Base-by-base conservation (phyloP, 495 filamentous ascomycete species). In the Sphaerosporella brunnea region DNA sequence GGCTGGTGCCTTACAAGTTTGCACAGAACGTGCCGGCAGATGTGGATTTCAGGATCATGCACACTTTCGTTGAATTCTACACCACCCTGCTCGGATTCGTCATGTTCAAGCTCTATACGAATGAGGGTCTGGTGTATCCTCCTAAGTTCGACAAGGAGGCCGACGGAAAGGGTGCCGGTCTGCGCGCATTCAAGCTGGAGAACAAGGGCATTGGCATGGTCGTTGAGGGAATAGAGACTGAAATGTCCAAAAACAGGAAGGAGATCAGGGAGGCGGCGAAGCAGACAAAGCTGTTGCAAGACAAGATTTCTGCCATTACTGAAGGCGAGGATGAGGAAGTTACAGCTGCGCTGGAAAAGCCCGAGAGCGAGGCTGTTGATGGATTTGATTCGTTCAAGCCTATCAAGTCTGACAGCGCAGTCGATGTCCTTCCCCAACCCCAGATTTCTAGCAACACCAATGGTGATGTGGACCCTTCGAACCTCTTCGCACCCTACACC, bases 1-100 rank as follows among this genome's bases (percentile, higher is more conserved):
- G 90, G 90, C 69, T 97, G 16, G 90, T 94, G 2, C 90, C 90
- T 1, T 96, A 97, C 68, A 79, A 81, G 52, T 97, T 97, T 65
- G 93, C 94, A 53, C 92, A 95, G 66, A 68, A 80, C 50, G 76
- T 93, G 24, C 85, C 86, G 20, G 82, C 78, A 11, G 90, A 96
- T 64, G 78, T 97, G 39, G 90, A 97, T 64, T 96, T 93, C 68
- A 72, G 92, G 55, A 95, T 97, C 62, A 97, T 97, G 90, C 85
- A 82, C 35, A 97, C 92, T 1, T 97, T 97, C 60, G 82, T 97
- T 43, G 87, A 97, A 56, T 96, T 97, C 65, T 97, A 97, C 69
- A 90, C 86, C 42, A 96, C 90, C 2, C 69, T 97, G 10, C 69
- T 97, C 8, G 82, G 92, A 38, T 97, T 96, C 53, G 81, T 96